Evolutionary conservation across 148 eudicot species (phyloP), one percentile per base, ranked within the genome.

Genomic region (Tetragonia tetragonoides): DNA sequence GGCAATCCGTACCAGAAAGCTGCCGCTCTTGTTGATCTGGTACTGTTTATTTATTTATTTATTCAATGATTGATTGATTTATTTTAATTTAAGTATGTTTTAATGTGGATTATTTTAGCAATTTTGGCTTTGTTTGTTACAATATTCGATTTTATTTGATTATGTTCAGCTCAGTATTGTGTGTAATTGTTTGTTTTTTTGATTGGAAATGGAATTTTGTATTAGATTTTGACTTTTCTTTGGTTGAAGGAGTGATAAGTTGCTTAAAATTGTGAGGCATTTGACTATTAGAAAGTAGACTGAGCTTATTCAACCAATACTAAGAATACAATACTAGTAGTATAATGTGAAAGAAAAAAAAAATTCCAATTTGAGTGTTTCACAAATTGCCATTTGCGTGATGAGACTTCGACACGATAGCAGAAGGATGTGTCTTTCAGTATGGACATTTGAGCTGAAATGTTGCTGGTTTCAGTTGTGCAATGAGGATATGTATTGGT

Each of bases 1-100:
- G 97, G 97, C 53, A 82, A 90, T 11, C 78, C 78, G 66, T 91
- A 91, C 78, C 87, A 93, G 63, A 91, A 84, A 72, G 97, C 97
- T 37, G 97, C 97, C 63, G 97, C 95, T 23, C 88, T 93, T 46
- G 93, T 93, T 86, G 97, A 93, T 85, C 90, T 93, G 84, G 95
- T 93, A 64, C 34, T 79, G 15, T 63, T 16, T 73, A 47, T 28
- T 23, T 66, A 64, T 64, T n/a, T 38, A 49, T 49, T 51, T 39
- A 42, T 62, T 60, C 16, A n/a, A n/a, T n/a, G n/a, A n/a, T 7
- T 2, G 54, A 16, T 34, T 67, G 6, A 12, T 38, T 6, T 51
- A 40, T 49, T 68, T 7, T 16, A 3, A 10, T 15, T 21, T 2
- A 10, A 7, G 3, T 69, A n/a, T 42, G 40, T 34, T 20, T n/a